A percentile compares a stretch with the other conserved stretches of the same genome.
These are phyloP conservation scores for Fistulinella prunicolor DNA, from an alignment of 768 basidiomycete species.

Conservation along the genomic window DNA sequence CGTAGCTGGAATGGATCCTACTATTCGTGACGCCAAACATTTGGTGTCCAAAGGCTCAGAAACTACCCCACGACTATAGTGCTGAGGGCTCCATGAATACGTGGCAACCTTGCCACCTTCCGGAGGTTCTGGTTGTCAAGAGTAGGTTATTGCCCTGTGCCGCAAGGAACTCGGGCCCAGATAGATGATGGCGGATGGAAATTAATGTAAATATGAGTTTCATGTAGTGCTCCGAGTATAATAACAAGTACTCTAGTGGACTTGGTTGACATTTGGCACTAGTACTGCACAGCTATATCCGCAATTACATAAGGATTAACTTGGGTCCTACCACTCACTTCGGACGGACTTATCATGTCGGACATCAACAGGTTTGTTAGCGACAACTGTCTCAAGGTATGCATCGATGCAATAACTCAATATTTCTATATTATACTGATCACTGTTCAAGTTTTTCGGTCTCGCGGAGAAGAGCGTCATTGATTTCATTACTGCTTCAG, in stretches of 20 bases:
- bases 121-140: too few relatives aligned
- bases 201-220: too few relatives aligned
- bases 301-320: not conserved
- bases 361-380: slow-evolving; percentile 71
- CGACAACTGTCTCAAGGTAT: slow-evolving; percentile 70
- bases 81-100: too few relatives aligned
- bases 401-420: slow-evolving; percentile 17
- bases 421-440: not conserved
- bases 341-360: slow-evolving; percentile 42
- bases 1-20: not conserved
- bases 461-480: slow-evolving; percentile 81
- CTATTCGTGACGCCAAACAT: not conserved
- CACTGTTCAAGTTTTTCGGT: slow-evolving; percentile 65
- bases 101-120: too few relatives aligned
- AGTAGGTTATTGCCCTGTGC: too few relatives aligned
- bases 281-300: too few relatives aligned
- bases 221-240: too few relatives aligned
- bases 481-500: slow-evolving; percentile 85
- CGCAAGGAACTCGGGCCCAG: too few relatives aligned
- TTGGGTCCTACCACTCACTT: not conserved
- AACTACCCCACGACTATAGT: slow-evolving; percentile 11
- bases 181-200: too few relatives aligned
- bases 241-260: too few relatives aligned
- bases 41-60: not conserved
- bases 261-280: too few relatives aligned